These are phyloP conservation scores for Wallacemonas collosoma DNA, from an alignment of 208 protist genomes.

Conservation along the genomic window DNA sequence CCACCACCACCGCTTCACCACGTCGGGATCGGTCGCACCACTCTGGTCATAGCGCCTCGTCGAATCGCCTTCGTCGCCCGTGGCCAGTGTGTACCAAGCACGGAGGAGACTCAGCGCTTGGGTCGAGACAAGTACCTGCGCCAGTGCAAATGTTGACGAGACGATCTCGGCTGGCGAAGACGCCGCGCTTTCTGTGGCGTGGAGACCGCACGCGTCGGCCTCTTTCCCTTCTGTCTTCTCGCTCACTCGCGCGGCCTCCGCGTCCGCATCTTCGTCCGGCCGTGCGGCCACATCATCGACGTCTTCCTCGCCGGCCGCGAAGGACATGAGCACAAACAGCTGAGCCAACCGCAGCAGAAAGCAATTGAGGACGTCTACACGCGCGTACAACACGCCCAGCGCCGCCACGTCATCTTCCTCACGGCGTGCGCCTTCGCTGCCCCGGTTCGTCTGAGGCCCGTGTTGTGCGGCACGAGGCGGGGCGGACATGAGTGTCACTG, in stretches of 20 bases:
- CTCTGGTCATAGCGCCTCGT: too few relatives aligned
- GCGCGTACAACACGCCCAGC: constrained; percentile 15
- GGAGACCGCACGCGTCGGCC: too few relatives aligned
- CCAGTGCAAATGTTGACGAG: not conserved
- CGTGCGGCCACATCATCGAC: not conserved
- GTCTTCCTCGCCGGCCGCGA: not conserved
- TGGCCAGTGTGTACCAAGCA: not conserved
- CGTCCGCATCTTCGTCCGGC: not conserved
- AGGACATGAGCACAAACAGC: constrained; percentile 32
- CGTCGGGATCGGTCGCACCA: not conserved
- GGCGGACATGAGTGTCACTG: not conserved
- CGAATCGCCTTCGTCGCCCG: not conserved
- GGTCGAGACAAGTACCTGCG: not conserved
- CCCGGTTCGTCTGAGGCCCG: too few relatives aligned
- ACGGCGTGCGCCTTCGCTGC: not conserved
- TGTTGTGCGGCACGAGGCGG: not conserved
- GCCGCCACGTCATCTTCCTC: not conserved
- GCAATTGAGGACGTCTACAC: constrained; percentile 18
- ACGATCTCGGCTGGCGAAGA: not conserved
- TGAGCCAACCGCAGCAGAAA: constrained; percentile 38
- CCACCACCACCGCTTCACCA: not conserved
- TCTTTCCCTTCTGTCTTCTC: not conserved
- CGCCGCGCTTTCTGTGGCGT: not conserved
- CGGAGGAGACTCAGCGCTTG: not conserved
- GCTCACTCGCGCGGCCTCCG: not conserved